Evolutionary conservation across 1,284 basidiomycete genomes (phyloP), one percentile per base, ranked within the genome.

Genomic region (Porodaedalea pini): DNA sequence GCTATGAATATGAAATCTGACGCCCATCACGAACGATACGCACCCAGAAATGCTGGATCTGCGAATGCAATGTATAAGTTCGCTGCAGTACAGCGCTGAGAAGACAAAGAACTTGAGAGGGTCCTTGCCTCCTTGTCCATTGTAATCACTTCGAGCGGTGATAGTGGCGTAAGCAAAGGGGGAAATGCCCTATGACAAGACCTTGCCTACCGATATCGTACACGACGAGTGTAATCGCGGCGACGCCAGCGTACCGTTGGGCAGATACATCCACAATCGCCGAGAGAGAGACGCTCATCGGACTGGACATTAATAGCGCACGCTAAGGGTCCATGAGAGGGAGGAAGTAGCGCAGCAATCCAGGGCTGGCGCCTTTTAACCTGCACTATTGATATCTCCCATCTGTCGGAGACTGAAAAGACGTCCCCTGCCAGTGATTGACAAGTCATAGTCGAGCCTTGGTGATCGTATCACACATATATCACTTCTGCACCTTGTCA

Each of bases 201-300:
- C n/a, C 40, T 47, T 15, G 19, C 48, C 21, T n/a, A 50, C 48
- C 7, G 32, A 50, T 50, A 36, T 50, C 48, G 29, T 50, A 50
- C 1, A 50, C 17, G 21, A 50, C 48, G 3, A 50, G 48, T 3
- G 48, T 27, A 8, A 50, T 50, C 3, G 48, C 48, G 36, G 32
- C 31, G 17, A 39, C n/a, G 36, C 48, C 48, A 1, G 17, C 17
- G 23, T 37, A 50, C 15, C 48, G 13, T 31, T 50, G 48, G 19
- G 31, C 31, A 23, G 8, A 7, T 5, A 50, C 48, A 50, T 50
- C n/a, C 5, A 13, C 47, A 4, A 45, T 2, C 13, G 2, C 19
- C 5, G 44, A 45, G 44, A 21, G 23, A 45, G 44, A 29, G 21
- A 10, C 10, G 41, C n/a, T 10, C 32, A 34, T 6, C 7, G 32